Base-by-base conservation (phyloP, 495 filamentous ascomycete species). In the Penicillium argentinense region DNA sequence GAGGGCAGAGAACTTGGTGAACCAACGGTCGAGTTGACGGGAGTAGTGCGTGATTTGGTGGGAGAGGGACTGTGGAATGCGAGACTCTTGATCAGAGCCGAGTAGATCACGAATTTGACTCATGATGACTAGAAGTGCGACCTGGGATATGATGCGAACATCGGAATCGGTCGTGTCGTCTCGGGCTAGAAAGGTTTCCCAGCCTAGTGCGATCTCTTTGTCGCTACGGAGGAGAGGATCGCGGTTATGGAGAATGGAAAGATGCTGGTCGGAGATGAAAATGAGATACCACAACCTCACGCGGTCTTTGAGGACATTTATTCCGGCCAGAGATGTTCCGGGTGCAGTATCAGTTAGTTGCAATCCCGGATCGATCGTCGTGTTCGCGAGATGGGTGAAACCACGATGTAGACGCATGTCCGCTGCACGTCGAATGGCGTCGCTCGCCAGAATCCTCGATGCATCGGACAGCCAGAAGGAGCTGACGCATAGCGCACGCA, bases 251-350 rank as follows among this genome's bases (percentile, higher is more conserved):
- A 71, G 57, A 23, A 74, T 70, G 2, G 65, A 70, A 13, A 71
- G 63, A 39, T 76, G 73, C 39, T 76, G 71, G 34, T 74, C 73
- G 42, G 68, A 71, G 8, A 74, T 68, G 39, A 72, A 76, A 1
- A 70, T 58, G 9, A 73, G 42, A 51, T 73, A 74, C 67, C 65
- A 66, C 23, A 76, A 45, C 41, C 71, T 60, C 11, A 69, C 56
- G 13, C 68, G 59, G 41, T 72, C 53, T 54, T 61, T 54, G 29
- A 69, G 48, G 21, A 53, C 50, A 17, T 28, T 26, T 5, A 45
- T 43, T n/a, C 52, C 45, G 7, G 28, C 40, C 0, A 28, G 17
- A 9, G 36, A 6, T 26, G 41, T 18, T 1, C 11, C 17, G 8
- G 22, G 28, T 5, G 7, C 30, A 14, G 28, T 25, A 18, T 25